phyloP scores from a whole-genome alignment of 2,329 filamentous ascomycete species.

The Sclerotinia glacialis region DNA sequence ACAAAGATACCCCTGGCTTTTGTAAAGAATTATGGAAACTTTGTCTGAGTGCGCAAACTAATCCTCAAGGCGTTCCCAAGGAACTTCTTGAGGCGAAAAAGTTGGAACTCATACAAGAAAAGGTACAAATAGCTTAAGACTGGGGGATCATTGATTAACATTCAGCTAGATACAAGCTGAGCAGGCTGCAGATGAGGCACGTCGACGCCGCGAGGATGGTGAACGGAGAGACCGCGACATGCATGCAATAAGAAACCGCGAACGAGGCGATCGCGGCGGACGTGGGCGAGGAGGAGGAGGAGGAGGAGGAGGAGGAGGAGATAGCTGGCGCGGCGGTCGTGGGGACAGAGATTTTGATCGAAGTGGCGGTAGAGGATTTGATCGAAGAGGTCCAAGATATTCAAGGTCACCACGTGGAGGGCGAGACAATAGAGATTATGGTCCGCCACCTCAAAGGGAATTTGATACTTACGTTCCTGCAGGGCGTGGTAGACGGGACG shows the following conservation, averaged over 20 bases:
- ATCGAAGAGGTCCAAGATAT: constrained; percentile 46
- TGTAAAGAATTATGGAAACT: constrained; percentile 94
- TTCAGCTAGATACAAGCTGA: constrained; percentile 72
- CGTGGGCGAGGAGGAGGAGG: constrained; percentile 48
- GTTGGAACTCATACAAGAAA: constrained; percentile 88
- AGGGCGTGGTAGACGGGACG: constrained; percentile 35
- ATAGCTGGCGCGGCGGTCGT: constrained; percentile 48
- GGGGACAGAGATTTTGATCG: constrained; percentile 47
- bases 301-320: constrained; percentile 43
- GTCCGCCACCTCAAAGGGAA: constrained; percentile 33
- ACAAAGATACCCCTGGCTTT: constrained; percentile 84
- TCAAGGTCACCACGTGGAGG: constrained; percentile 44
- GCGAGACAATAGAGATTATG: constrained; percentile 41
- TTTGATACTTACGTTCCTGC: constrained; percentile 40
- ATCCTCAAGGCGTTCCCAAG: constrained; percentile 86
- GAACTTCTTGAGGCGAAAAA: constrained; percentile 96
- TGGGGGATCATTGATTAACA: constrained; percentile 24
- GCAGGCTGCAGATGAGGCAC: constrained; percentile 72
- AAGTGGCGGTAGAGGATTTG: constrained; percentile 43
- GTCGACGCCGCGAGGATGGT: constrained; percentile 67
- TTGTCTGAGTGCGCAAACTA: constrained; percentile 84
- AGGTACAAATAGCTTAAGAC: constrained; percentile 54
- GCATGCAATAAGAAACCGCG: constrained; percentile 63
- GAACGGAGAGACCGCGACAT: constrained; percentile 69
- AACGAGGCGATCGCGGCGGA: constrained; percentile 48